phyloP scores from a whole-genome alignment of 345 rosid genomes.

The Syzygium jambos region DNA sequence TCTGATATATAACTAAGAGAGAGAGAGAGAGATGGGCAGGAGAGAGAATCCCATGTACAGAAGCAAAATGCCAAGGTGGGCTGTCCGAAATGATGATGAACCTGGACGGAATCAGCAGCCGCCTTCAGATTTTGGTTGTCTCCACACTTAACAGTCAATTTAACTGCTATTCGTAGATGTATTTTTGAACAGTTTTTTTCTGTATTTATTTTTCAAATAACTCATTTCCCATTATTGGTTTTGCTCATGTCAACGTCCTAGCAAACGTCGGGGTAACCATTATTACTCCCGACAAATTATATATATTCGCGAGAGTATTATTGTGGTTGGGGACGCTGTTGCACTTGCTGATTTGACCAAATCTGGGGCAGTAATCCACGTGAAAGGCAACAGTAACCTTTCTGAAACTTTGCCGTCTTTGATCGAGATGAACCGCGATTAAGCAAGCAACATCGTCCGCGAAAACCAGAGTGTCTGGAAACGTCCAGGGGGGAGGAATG shows the following conservation, averaged over 20 bases:
- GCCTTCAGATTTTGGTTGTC: neutral
- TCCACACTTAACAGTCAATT: neutral
- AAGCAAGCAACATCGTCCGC: neutral
- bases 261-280: neutral
- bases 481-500: neutral
- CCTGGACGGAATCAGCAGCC: neutral
- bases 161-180: neutral
- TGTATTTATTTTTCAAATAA: neutral
- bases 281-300: neutral
- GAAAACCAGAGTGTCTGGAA: neutral
- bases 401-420: neutral
- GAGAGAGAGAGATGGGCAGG: neutral
- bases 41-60: neutral
- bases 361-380: neutral
- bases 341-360: neutral
- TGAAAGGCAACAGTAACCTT: neutral
- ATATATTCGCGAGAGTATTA: neutral
- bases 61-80: neutral
- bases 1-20: neutral
- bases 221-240: neutral
- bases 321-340: neutral
- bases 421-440: neutral
- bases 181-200: neutral
- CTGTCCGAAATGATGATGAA: neutral
- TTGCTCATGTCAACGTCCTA: neutral